Conservation (phyloP, 2,329 filamentous ascomycete species). For the Aotearoamyces nothofagi region DNA sequence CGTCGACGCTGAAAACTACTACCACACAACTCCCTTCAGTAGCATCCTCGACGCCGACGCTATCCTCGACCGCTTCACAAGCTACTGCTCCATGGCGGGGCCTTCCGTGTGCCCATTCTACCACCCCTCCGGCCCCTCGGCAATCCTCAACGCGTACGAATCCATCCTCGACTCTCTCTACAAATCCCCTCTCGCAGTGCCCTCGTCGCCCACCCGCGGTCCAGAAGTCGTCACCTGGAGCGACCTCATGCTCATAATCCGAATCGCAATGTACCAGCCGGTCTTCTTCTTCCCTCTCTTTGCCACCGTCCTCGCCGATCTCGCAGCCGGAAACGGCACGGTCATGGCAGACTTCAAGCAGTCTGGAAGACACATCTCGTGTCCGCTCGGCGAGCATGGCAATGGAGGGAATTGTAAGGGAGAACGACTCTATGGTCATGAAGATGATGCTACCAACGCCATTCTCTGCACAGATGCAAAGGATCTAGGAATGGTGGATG, state of each 20-base stretch:
- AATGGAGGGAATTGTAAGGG: too few species aligned
- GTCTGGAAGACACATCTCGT: not conserved
- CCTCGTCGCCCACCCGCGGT: conserved; percentile 3
- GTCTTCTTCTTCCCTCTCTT: conserved; percentile 8
- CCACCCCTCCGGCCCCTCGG: conserved; percentile 5
- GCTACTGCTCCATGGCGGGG: conserved; percentile 18
- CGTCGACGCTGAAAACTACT: conserved; percentile 12
- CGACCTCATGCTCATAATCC: conserved; percentile 11
- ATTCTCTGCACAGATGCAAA: conserved; percentile 3
- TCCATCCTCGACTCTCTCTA: conserved; percentile 2
- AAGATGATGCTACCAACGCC: too few species aligned
- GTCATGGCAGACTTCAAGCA: conserved; percentile 1
- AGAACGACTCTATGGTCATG: too few species aligned
- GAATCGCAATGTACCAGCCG: conserved; percentile 10
- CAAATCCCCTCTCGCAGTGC: conserved; percentile 4
- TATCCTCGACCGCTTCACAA: conserved; percentile 12
- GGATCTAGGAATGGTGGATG: conserved; percentile 1
- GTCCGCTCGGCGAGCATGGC: too few species aligned
- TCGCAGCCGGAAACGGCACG: conserved; percentile 22
- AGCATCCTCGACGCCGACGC: conserved; percentile 20
- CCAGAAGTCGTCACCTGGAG: conserved; percentile 13
- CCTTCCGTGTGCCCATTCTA: conserved; percentile 11
- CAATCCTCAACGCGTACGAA: conserved; percentile 3
- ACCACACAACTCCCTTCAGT: conserved; percentile 22
- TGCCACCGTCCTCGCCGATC: conserved; percentile 7